These are phyloP conservation scores for Tieghemiomyces parasiticus DNA, from an alignment of 192 early-diverging fungal genomes.

Conservation along the genomic window DNA sequence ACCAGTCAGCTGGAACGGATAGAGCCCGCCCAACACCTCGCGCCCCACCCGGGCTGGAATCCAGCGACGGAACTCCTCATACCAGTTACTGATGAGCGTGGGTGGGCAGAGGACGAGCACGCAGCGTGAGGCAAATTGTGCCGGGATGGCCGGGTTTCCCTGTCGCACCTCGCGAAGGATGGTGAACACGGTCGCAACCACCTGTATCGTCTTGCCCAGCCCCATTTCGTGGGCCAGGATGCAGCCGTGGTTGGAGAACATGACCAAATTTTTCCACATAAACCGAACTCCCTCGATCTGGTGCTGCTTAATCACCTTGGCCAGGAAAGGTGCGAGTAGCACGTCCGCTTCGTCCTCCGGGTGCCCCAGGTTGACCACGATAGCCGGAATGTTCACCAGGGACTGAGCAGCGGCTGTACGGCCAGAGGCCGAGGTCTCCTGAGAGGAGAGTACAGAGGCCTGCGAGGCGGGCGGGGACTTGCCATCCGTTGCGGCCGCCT, in stretches of 20 bases:
- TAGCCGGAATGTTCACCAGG: constrained; percentile 10
- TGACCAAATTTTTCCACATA: constrained; percentile 65
- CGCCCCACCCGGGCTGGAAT: constrained; percentile 18
- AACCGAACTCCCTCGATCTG: constrained; percentile 66
- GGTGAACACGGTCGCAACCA: constrained; percentile 54
- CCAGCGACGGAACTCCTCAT: constrained; percentile 53
- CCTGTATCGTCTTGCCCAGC: constrained; percentile 70
- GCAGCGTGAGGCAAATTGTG: constrained; percentile 31
- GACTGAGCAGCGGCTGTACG: neutral
- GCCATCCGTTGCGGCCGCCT: neutral
- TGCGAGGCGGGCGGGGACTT: neutral
- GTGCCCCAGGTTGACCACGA: constrained; percentile 53
- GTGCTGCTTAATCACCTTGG: constrained; percentile 41
- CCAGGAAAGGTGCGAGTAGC: constrained; percentile 37
- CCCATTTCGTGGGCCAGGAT: constrained; percentile 80
- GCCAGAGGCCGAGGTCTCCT: too few relatives aligned
- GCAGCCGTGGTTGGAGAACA: constrained; percentile 51
- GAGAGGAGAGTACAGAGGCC: too few relatives aligned
- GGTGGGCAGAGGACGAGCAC: constrained; percentile 62
- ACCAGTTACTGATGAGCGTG: constrained; percentile 59
- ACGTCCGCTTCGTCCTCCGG: constrained; percentile 33
- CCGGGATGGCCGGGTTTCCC: constrained; percentile 34
- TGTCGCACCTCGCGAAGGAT: constrained; percentile 40
- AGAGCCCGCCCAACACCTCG: constrained; percentile 24
- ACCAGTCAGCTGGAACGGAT: constrained; percentile 22